Percentiles rank a stretch among this genome's conserved stretches.
Conservation (phyloP, 306 rosid species). For the Sindora glabra region DNA sequence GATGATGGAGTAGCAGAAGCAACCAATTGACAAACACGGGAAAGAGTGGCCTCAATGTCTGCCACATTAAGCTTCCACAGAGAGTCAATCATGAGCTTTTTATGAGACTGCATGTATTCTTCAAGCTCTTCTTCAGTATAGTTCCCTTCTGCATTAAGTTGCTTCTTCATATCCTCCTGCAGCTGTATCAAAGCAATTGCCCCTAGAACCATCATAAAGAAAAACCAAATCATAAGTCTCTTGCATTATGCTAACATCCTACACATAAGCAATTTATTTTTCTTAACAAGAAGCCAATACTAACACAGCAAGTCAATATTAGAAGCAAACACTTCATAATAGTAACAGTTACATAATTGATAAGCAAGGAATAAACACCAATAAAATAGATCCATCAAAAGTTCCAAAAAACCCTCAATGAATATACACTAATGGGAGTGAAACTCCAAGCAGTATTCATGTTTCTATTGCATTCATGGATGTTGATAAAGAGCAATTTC, state of each 20-base stretch:
- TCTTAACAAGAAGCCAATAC: background rate
- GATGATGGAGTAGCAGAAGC: conserved; percentile 17
- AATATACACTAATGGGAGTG: too few relatives aligned
- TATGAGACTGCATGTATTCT: conserved; percentile 76
- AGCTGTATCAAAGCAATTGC: conserved; percentile 95
- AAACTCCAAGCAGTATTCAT: too few relatives aligned
- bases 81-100: conserved; percentile 89
- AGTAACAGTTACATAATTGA: too few relatives aligned
- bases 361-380: too few relatives aligned
- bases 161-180: conserved; percentile 97
- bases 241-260: background rate
- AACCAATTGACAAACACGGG: conserved; percentile 96
- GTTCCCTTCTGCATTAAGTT: conserved; percentile 82
- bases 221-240: conserved; percentile 20
- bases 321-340: too few relatives aligned
- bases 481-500: too few relatives aligned
- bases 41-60: conserved; percentile 94
- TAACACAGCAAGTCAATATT: too few relatives aligned
- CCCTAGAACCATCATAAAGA: conserved; percentile 45
- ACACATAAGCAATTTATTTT: conserved; percentile 5
- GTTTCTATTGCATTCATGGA: too few relatives aligned
- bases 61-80: conserved; percentile 98
- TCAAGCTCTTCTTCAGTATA: conserved; percentile 92
- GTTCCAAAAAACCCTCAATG: too few relatives aligned
- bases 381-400: too few relatives aligned